Percentiles rank a stretch among this genome's conserved stretches.
Conservation (phyloP, 2,329 filamentous ascomycete genomes). For the Xylaria sp. region DNA sequence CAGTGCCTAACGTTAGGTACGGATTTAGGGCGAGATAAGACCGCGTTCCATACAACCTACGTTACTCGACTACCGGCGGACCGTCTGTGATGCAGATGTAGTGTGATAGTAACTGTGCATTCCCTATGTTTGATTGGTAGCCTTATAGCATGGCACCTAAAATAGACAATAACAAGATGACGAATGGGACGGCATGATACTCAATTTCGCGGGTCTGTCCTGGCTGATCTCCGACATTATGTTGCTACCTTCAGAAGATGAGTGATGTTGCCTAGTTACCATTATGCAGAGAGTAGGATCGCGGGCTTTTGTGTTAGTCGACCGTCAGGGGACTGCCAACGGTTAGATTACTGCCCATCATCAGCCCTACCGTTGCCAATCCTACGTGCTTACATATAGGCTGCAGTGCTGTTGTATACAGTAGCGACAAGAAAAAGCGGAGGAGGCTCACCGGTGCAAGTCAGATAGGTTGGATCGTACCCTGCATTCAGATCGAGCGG, state of each 20-base stretch:
- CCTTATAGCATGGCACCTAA: neutral
- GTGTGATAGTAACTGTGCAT: neutral
- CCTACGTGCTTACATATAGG: neutral
- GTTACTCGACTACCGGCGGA: neutral
- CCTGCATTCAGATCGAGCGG: slow-evolving; percentile 5
- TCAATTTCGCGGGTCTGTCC: neutral
- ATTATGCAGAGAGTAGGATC: neutral
- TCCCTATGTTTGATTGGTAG: slow-evolving; percentile 4
- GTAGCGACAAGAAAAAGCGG: neutral
- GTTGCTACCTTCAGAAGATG: neutral
- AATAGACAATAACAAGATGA: neutral
- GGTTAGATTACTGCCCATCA: slow-evolving; percentile 1
- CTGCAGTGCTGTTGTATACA: neutral
- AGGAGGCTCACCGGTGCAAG: slow-evolving; percentile 1
- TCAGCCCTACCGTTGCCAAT: slow-evolving; percentile 13
- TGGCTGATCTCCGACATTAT: neutral
- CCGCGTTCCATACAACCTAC: neutral
- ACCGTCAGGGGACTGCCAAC: neutral
- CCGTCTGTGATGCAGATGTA: neutral
- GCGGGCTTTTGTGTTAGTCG: neutral
- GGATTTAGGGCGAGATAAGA: neutral
- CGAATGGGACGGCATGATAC: neutral
- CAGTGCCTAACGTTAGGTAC: neutral
- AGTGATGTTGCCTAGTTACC: neutral
- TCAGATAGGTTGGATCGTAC: neutral